Conservation (phyloP, 495 filamentous ascomycete genomes). For the Penicillium paradoxum region DNA sequence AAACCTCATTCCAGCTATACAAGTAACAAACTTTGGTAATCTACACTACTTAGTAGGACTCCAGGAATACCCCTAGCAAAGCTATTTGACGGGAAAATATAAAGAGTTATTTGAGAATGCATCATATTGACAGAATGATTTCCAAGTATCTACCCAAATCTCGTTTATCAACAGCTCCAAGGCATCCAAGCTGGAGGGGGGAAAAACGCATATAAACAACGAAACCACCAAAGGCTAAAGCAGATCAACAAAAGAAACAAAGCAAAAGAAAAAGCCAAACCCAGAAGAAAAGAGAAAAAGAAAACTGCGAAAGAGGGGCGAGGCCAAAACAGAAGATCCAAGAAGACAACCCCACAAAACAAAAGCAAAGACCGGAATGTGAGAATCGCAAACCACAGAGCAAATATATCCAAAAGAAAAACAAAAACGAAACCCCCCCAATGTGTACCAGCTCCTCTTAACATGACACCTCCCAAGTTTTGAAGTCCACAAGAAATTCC, state of each 20-base stretch:
- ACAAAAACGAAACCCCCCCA: conserved; percentile 3
- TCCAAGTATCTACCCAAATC: conserved; percentile 14
- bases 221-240: neutral
- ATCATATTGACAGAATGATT: neutral
- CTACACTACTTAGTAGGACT: no score
- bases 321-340: conserved; percentile 3
- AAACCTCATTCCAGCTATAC: no score
- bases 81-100: no score
- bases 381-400: neutral
- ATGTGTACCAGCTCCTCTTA: conserved; percentile 11
- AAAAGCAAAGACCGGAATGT: conserved; percentile 6
- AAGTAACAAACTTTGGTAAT: no score
- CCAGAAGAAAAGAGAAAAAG: neutral
- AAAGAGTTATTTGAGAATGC: no score
- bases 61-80: no score
- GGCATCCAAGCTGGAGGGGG: conserved; percentile 1
- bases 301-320: neutral
- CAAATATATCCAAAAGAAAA: conserved; percentile 7
- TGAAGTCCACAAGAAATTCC: conserved; percentile 12
- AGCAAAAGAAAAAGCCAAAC: neutral
- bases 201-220: conserved; percentile 18
- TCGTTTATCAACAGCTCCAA: conserved; percentile 17
- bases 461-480: conserved; percentile 15
- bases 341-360: conserved; percentile 3
- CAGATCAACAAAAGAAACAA: conserved; percentile 19